These are phyloP conservation scores for Salvia hispanica DNA, from an alignment of 257 asterid genomes.

Conservation along the genomic window DNA sequence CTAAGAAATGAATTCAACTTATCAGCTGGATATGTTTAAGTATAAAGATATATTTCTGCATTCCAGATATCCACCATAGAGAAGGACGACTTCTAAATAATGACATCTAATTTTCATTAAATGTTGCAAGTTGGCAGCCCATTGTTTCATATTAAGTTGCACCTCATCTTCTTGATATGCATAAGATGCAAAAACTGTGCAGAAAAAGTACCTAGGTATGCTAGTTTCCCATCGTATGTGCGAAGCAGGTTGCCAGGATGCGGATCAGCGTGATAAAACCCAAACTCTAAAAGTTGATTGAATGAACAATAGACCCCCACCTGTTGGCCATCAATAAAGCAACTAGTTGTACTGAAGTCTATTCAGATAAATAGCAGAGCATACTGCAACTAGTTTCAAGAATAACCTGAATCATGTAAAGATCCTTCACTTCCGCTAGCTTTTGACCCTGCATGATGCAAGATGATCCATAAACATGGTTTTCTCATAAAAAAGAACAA, in stretches of 20 bases:
- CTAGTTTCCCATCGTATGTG: conserved; percentile 90
- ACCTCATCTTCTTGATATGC: conserved; percentile 30
- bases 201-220: conserved; percentile 75
- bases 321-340: conserved; percentile 42
- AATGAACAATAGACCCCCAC: conserved; percentile 98
- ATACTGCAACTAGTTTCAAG: conserved; percentile 29
- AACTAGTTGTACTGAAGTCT: conserved; percentile 19
- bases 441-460: conserved; percentile 72
- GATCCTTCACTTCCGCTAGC: conserved; percentile 85
- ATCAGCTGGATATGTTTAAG: conserved; percentile 6
- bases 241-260: conserved; percentile 98
- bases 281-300: conserved; percentile 94
- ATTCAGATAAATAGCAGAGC: conserved; percentile 15
- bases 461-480: conserved; percentile 24
- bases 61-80: background rate
- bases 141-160: conserved; percentile 19
- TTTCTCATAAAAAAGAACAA: conserved; percentile 16
- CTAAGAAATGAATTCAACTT: background rate
- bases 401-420: conserved; percentile 89
- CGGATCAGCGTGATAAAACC: conserved; percentile 99
- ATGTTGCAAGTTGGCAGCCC: background rate
- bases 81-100: conserved; percentile 9
- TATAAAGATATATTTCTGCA: background rate
- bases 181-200: conserved; percentile 26
- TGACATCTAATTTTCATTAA: background rate